Conservation (phyloP, 2,329 filamentous ascomycete genomes). For the Didymella glomerata region DNA sequence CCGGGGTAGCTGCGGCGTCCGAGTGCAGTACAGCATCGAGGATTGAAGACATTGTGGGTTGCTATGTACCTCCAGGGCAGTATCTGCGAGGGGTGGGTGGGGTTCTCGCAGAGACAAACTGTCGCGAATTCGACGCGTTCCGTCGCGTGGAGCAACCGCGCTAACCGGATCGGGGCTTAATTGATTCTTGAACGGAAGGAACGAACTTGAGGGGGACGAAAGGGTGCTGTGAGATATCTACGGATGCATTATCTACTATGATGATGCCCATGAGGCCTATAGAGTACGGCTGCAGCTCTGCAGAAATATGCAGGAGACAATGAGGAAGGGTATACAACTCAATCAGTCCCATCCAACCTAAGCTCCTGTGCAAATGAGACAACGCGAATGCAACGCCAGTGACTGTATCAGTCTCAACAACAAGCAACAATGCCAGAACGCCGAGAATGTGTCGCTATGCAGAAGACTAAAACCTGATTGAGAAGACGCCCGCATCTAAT, state of each 20-base stretch:
- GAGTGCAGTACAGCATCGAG: conserved; percentile 61
- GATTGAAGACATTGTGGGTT: conserved; percentile 60
- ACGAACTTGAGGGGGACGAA: too few species aligned
- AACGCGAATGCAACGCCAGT: conserved; percentile 3
- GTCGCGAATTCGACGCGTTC: conserved; percentile 19
- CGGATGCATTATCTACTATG: not conserved
- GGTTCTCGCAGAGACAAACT: conserved; percentile 10
- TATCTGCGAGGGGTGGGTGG: conserved; percentile 11
- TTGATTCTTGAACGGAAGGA: not conserved
- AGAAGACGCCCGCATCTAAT: conserved; percentile 20
- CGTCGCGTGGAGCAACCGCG: conserved; percentile 15
- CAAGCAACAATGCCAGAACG: not conserved
- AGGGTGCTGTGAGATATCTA: not conserved
- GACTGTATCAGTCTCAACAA: conserved; percentile 4
- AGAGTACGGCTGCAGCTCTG: not conserved
- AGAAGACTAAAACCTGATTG: not conserved
- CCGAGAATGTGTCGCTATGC: conserved; percentile 1
- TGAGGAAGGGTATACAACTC: conserved; percentile 19
- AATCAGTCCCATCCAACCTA: conserved; percentile 3
- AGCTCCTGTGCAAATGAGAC: conserved; percentile 1
- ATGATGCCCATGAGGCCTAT: not conserved
- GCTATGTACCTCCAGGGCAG: conserved; percentile 2
- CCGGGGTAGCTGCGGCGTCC: conserved; percentile 53
- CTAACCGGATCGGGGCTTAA: conserved; percentile 16
- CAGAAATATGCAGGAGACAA: conserved; percentile 3